phyloP scores from a whole-genome alignment of 345 rosid species.

The Corchorus capsularis region DNA sequence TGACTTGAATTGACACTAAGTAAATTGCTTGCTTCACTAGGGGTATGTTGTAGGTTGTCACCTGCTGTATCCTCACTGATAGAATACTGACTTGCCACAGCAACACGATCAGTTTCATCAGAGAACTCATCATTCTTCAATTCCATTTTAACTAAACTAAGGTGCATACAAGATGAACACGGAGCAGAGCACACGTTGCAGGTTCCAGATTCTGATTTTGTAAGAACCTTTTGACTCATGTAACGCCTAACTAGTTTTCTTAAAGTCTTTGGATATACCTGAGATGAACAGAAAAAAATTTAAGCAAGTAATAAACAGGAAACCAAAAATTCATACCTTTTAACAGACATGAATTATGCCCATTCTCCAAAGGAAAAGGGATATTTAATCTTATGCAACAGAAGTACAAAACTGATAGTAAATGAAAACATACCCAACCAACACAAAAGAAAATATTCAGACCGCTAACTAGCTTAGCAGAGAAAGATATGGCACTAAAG shows the following conservation, averaged over 20 bases:
- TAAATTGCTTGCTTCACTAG: constrained; percentile 66
- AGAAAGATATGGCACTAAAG: too few relatives aligned
- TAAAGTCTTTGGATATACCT: constrained; percentile 41
- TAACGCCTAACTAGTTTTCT: constrained; percentile 40
- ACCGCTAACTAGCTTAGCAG: too few relatives aligned
- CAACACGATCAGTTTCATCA: constrained; percentile 60
- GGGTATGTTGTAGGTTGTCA: constrained; percentile 40
- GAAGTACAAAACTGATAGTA: neutral
- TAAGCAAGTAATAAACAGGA: constrained; percentile 12
- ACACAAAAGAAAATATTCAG: neutral
- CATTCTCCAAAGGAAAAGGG: neutral
- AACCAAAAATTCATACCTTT: neutral
- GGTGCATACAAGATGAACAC: constrained; percentile 86
- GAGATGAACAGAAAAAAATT: constrained; percentile 21
- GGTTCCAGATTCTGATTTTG: constrained; percentile 69
- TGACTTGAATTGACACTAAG: constrained; percentile 48
- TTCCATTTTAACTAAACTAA: constrained; percentile 46
- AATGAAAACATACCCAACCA: neutral
- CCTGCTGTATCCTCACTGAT: constrained; percentile 43
- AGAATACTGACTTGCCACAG: constrained; percentile 62
- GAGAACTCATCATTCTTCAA: constrained; percentile 60
- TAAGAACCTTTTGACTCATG: constrained; percentile 47
- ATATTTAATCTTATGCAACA: neutral
- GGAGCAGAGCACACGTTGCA: constrained; percentile 81
- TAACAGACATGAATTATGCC: neutral